Evolutionary conservation across 75 land plant genomes (phyloP).

Genomic region (Cryptomeria japonica): DNA sequence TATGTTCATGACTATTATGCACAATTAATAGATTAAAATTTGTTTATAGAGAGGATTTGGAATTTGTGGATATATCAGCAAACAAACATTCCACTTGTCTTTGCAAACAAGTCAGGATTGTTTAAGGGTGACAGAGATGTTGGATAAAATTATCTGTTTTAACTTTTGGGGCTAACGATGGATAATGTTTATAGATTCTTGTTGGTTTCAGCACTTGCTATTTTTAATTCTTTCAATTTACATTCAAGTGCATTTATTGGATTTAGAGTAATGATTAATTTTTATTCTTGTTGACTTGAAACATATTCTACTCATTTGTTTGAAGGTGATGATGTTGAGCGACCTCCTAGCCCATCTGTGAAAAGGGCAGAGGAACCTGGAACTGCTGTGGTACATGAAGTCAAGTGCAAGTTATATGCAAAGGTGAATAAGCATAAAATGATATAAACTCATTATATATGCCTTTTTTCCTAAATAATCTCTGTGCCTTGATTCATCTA

Average conservation of each 20-base stretch:
- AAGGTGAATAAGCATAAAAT: slow-evolving; percentile 41
- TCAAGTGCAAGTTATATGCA: slow-evolving; percentile 83
- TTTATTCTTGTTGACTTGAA: neutral
- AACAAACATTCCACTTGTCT: neutral
- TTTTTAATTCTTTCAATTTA: neutral
- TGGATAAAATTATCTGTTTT: neutral
- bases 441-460: neutral
- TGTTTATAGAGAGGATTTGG: neutral
- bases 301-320: neutral
- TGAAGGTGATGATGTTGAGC: slow-evolving; percentile 42
- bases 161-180: neutral
- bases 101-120: neutral
- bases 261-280: neutral
- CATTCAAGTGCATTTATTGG: neutral
- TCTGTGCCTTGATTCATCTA: neutral
- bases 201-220: neutral
- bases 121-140: neutral
- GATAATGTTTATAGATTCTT: neutral
- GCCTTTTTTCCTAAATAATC: neutral
- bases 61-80: neutral
- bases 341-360: slow-evolving; percentile 82
- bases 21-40: neutral
- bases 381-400: slow-evolving; percentile 63
- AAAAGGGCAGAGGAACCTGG: slow-evolving; percentile 78
- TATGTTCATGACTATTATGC: too few relatives aligned